A percentile compares a stretch with the other conserved stretches of the same genome.
These are phyloP conservation scores for Trichothecium sympodiale DNA, from an alignment of 2,329 filamentous ascomycete genomes.

Conservation along the genomic window DNA sequence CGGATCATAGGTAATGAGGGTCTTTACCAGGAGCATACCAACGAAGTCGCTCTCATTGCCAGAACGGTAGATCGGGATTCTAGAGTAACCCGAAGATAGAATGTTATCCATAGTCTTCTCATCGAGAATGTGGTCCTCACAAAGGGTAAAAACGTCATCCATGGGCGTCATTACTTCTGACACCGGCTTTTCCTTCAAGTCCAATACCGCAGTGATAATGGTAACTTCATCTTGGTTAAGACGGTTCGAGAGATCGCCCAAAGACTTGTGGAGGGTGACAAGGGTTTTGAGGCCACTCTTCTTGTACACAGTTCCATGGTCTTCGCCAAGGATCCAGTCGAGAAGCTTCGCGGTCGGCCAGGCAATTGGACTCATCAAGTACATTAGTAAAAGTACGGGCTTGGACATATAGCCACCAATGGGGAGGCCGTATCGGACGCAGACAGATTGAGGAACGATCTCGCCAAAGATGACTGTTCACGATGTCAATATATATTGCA, in stretches of 20 bases:
- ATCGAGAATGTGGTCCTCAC: conserved; percentile 86
- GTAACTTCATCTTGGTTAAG: conserved; percentile 97
- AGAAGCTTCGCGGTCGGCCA: conserved; percentile 95
- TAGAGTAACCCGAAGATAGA: conserved; percentile 84
- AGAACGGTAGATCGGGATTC: conserved; percentile 86
- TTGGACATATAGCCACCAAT: conserved; percentile 93
- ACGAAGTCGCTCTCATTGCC: conserved; percentile 82
- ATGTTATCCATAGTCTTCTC: conserved; percentile 93
- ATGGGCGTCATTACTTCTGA: conserved; percentile 98
- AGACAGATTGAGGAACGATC: conserved; percentile 89
- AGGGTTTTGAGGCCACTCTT: conserved; percentile 95
- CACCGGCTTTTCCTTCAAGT: conserved; percentile 92
- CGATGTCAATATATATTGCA: conserved; percentile 5
- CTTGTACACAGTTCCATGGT: conserved; percentile 95
- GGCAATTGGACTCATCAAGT: conserved; percentile 75
- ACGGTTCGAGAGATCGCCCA: conserved; percentile 78
- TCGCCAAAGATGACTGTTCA: conserved; percentile 88
- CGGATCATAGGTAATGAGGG: conserved; percentile 95
- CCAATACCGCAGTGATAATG: conserved; percentile 92
- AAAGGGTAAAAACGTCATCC: conserved; percentile 93
- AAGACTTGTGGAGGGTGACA: conserved; percentile 84
- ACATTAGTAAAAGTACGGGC: conserved; percentile 82
- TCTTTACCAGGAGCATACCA: conserved; percentile 97
- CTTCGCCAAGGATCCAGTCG: conserved; percentile 83
- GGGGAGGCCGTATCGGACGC: conserved; percentile 87